A percentile compares a stretch with the other conserved stretches of the same genome.
Evolutionary conservation across 768 basidiomycete species (phyloP).

Genomic region (Tricholoma saponaceum): DNA sequence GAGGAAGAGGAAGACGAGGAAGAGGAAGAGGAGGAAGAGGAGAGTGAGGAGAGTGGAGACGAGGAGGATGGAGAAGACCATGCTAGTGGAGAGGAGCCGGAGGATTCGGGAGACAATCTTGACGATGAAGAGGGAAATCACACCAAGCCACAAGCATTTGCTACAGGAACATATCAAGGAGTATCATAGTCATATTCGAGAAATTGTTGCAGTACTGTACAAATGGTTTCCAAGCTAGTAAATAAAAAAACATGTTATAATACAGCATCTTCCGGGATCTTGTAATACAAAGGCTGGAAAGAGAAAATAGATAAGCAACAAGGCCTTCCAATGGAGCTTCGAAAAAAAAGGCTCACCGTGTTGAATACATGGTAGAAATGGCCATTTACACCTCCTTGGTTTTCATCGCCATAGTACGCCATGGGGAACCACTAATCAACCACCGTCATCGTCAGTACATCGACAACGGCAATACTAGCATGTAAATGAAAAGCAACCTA

Average conservation of each 20-base stretch:
- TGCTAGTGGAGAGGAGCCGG: conserved; percentile 14
- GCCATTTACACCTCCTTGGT: conserved; percentile 56
- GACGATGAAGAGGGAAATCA: conserved; percentile 5
- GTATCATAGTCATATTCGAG: neutral
- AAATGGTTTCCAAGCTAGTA: conserved; percentile 1
- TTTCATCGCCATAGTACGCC: conserved; percentile 57
- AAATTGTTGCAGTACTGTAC: neutral
- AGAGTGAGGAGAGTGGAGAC: conserved; percentile 25
- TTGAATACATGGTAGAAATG: conserved; percentile 78
- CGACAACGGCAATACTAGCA: no score
- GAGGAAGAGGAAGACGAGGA: conserved; percentile 22
- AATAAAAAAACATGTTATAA: conserved; percentile 23
- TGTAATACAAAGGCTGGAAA: conserved; percentile 49
- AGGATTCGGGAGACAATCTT: conserved; percentile 12
- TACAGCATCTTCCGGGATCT: conserved; percentile 40
- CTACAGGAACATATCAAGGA: neutral
- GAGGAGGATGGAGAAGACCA: conserved; percentile 21
- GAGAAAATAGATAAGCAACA: neutral
- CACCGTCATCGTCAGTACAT: neutral
- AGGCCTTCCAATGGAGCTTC: neutral
- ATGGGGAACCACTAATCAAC: conserved; percentile 69
- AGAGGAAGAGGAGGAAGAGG: conserved; percentile 25
- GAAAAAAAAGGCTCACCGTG: conserved; percentile 41
- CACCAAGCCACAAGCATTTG: neutral
- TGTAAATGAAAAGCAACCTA: conserved; percentile 28